These are phyloP conservation scores for Lunasporangiospora selenospora DNA, from an alignment of 192 early-diverging fungal genomes.

Conservation along the genomic window DNA sequence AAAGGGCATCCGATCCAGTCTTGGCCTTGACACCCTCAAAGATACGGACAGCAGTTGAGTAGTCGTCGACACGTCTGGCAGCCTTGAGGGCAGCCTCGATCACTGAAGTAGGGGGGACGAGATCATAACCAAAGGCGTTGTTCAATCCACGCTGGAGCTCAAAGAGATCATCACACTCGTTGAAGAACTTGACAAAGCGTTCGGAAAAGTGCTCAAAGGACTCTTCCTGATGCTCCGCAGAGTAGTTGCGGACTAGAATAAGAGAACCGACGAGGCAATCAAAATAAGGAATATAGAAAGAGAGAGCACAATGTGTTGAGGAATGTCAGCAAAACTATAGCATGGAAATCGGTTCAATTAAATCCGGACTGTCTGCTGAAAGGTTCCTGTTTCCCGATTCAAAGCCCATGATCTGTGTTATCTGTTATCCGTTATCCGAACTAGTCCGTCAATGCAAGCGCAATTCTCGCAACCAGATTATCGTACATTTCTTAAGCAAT, in stretches of 20 bases:
- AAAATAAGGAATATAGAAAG: no score
- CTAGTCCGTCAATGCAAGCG: no score
- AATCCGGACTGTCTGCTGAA: no score
- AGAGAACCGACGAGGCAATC: no score
- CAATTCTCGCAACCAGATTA: no score
- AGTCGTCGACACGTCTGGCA: slow-evolving; percentile 92
- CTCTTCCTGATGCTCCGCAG: slow-evolving; percentile 70
- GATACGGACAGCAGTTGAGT: slow-evolving; percentile 91
- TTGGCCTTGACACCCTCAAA: slow-evolving; percentile 95
- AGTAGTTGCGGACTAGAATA: slow-evolving; percentile 71
- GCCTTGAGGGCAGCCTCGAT: slow-evolving; percentile 91
- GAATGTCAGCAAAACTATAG: background rate
- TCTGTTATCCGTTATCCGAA: no score
- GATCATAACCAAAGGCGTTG: slow-evolving; percentile 96
- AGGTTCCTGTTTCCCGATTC: no score
- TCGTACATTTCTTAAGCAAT: no score
- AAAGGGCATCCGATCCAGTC: slow-evolving; percentile 85
- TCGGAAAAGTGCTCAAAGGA: slow-evolving; percentile 81
- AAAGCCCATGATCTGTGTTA: no score
- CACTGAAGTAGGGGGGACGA: slow-evolving; percentile 90
- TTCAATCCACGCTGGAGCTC: slow-evolving; percentile 98
- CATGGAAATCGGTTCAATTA: no score
- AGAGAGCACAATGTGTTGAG: no score
- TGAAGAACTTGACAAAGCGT: slow-evolving; percentile 84
- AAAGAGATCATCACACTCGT: slow-evolving; percentile 90